Percentiles rank a stretch among this genome's conserved stretches.
These are phyloP conservation scores for Entomortierella lignicola DNA, from an alignment of 192 early-diverging fungal species.

Conservation along the genomic window DNA sequence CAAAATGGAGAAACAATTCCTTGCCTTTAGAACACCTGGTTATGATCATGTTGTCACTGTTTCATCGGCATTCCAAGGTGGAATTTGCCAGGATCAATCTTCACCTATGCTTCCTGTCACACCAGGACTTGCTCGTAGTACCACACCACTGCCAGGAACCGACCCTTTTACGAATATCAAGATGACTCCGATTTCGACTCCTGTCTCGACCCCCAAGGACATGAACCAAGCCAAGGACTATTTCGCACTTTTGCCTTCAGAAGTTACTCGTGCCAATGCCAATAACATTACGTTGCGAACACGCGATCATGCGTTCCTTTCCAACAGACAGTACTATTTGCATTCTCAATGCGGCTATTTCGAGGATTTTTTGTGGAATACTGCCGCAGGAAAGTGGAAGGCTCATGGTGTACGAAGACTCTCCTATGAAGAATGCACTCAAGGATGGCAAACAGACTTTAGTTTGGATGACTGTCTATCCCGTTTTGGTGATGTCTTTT, in stretches of 20 bases:
- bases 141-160: conserved; percentile 17
- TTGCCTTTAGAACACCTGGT: conserved; percentile 48
- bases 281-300: conserved; percentile 52
- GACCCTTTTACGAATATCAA: not conserved
- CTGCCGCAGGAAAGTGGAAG: conserved; percentile 29
- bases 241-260: conserved; percentile 37
- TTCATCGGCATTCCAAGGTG: conserved; percentile 38
- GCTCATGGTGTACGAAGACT: conserved; percentile 25
- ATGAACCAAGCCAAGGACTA: conserved; percentile 35
- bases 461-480: conserved; percentile 9
- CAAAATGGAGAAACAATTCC: conserved; percentile 55
- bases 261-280: conserved; percentile 51
- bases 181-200: conserved; percentile 17
- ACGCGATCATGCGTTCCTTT: conserved; percentile 49
- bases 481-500: conserved; percentile 44
- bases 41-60: conserved; percentile 53
- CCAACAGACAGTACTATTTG: conserved; percentile 44
- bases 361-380: conserved; percentile 54
- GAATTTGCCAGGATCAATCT: conserved; percentile 4
- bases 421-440: conserved; percentile 29
- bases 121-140: conserved; percentile 45
- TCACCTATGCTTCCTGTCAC: conserved; percentile 45
- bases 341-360: conserved; percentile 51
- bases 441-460: conserved; percentile 37
- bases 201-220: conserved; percentile 13